phyloP scores from a whole-genome alignment of 2,329 filamentous ascomycete species.

The Diaporthe humulicola region DNA sequence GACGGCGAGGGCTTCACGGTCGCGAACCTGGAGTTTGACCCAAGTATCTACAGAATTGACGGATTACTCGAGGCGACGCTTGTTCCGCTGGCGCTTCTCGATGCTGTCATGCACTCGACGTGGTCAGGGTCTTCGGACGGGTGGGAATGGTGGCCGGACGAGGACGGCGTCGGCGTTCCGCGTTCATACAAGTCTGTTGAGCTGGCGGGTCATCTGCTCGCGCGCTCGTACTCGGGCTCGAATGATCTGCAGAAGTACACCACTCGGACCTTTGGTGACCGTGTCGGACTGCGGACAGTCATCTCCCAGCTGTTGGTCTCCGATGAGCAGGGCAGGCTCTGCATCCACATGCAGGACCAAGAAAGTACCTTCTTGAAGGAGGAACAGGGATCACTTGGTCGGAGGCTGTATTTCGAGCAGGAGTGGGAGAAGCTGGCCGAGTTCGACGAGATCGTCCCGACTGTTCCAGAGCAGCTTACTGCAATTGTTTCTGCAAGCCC shows the following conservation, averaged over 20 bases:
- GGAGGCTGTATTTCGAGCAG: constrained; percentile 15
- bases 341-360: constrained; percentile 21
- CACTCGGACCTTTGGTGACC: not conserved
- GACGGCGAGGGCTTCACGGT: not conserved
- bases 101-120: constrained; percentile 11
- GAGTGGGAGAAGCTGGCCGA: not conserved
- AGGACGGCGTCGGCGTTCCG: constrained; percentile 18
- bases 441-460: not conserved
- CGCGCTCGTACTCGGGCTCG: not conserved
- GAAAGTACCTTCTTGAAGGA: constrained; percentile 21
- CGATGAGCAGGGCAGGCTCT: constrained; percentile 8
- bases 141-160: constrained; percentile 19
- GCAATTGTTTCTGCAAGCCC: not conserved
- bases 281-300: not conserved
- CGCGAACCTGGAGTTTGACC: not conserved
- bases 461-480: not conserved
- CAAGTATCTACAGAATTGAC: not conserved
- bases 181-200: constrained; percentile 18
- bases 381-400: constrained; percentile 11
- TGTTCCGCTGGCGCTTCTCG: not conserved
- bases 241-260: constrained; percentile 7
- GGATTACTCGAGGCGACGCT: not conserved
- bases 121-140: not conserved
- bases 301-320: constrained; percentile 12
- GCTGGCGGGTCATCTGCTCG: constrained; percentile 3